Conservation (phyloP, 306 rosid species). For the Amphicarpaea edgeworthii region DNA sequence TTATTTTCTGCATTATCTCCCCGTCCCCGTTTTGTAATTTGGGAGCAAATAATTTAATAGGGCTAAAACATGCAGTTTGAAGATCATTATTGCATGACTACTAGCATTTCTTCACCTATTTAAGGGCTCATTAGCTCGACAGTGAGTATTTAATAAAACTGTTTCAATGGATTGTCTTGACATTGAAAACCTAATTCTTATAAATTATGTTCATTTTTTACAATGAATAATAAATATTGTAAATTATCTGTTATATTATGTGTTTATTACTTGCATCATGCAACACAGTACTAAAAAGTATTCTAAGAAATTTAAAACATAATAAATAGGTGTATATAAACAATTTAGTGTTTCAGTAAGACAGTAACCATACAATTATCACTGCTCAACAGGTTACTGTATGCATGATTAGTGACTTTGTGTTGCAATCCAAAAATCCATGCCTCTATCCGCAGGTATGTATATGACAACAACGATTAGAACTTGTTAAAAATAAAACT, state of each 20-base stretch:
- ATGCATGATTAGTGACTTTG: slow-evolving; percentile 8
- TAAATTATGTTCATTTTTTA: neutral
- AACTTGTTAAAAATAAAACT: neutral
- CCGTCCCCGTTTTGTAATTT: no score
- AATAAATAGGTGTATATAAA: neutral
- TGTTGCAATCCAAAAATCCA: slow-evolving; percentile 23
- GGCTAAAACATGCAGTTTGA: no score
- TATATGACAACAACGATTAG: neutral
- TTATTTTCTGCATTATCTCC: no score
- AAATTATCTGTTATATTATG: slow-evolving; percentile 5
- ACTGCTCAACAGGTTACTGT: slow-evolving; percentile 31
- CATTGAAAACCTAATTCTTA: neutral
- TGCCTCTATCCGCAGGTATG: neutral
- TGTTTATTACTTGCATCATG: neutral
- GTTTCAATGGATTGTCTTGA: neutral
- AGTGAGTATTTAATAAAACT: neutral
- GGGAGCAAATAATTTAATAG: no score
- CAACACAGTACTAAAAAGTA: neutral
- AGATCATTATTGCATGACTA: no score
- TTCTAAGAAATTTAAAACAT: neutral
- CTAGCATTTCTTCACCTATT: neutral
- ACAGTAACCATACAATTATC: slow-evolving; percentile 1
- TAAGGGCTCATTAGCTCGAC: neutral
- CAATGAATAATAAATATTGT: neutral
- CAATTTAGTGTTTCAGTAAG: neutral